Percentiles rank a stretch among this genome's conserved stretches.
Evolutionary conservation across 805 yeast genomes (phyloP).

Genomic region (Metschnikowia henanensis): DNA sequence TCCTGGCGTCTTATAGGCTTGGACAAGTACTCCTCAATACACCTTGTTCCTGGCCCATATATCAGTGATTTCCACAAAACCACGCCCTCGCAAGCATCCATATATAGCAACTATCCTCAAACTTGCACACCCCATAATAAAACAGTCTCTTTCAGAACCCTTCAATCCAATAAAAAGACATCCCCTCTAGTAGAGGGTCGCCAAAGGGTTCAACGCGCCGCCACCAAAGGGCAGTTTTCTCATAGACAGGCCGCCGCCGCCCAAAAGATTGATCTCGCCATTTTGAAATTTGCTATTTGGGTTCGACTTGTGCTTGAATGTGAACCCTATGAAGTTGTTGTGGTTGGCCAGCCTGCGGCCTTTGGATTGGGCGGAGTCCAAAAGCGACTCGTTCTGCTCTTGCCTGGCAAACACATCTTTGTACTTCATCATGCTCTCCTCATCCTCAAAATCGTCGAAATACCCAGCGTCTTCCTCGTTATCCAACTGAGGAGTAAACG

Average conservation of each 20-base stretch:
- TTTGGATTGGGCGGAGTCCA: slow-evolving; percentile 51
- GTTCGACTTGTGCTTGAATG: slow-evolving; percentile 81
- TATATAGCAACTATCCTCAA: too few species aligned
- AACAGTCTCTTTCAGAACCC: too few species aligned
- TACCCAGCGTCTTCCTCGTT: slow-evolving; percentile 98
- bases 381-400: slow-evolving; percentile 76
- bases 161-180: too few species aligned
- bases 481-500: slow-evolving; percentile 95
- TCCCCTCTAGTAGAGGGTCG: slow-evolving; percentile 35
- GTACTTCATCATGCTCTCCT: slow-evolving; percentile 95
- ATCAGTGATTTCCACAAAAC: too few species aligned
- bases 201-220: slow-evolving; percentile 41
- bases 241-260: slow-evolving; percentile 18
- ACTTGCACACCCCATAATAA: too few species aligned
- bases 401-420: slow-evolving; percentile 96
- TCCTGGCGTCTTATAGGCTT: too few species aligned
- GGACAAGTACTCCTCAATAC: too few species aligned
- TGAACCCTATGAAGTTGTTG: slow-evolving; percentile 85
- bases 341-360: slow-evolving; percentile 46
- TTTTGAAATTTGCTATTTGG: slow-evolving; percentile 49
- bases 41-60: too few species aligned
- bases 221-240: slow-evolving; percentile 17
- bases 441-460: slow-evolving; percentile 96
- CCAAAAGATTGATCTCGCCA: slow-evolving; percentile 39
- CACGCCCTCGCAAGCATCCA: too few species aligned